Evolutionary conservation across 139 green algal species (phyloP).

Genomic region (Chlorella sp.): DNA sequence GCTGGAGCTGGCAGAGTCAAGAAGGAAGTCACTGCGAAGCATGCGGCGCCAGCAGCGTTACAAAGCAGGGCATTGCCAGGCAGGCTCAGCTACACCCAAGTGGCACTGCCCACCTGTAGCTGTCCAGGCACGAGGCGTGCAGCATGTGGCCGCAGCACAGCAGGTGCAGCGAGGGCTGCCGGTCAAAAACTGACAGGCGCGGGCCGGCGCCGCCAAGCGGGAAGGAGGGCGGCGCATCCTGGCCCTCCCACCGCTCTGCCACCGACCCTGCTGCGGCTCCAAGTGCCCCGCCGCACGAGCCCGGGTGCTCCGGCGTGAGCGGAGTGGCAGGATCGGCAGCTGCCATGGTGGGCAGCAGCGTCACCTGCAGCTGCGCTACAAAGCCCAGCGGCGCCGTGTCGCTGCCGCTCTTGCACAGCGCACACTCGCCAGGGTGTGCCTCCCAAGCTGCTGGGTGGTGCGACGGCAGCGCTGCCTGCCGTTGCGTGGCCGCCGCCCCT

Average conservation of each 20-base stretch:
- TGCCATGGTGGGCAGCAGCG: conserved; percentile 21
- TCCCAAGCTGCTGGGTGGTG: conserved; percentile 8
- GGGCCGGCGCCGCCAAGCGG: neutral
- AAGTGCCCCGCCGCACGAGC: neutral
- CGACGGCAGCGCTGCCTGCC: conserved; percentile 16
- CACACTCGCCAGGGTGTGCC: conserved; percentile 8
- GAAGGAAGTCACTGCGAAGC: no score
- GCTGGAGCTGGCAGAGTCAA: neutral
- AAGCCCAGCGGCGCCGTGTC: conserved; percentile 31
- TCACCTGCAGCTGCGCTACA: conserved; percentile 26
- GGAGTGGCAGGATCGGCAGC: neutral
- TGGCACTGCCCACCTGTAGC: conserved; percentile 10
- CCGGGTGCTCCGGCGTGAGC: neutral
- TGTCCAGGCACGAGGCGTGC: conserved; percentile 28
- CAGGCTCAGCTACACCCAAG: neutral
- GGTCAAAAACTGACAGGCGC: conserved; percentile 15
- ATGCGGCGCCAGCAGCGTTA: neutral
- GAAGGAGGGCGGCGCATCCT: neutral
- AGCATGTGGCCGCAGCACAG: conserved; percentile 43
- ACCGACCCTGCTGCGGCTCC: neutral
- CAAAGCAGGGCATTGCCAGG: no score
- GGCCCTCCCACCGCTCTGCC: no score
- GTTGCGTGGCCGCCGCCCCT: neutral
- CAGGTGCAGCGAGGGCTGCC: conserved; percentile 22
- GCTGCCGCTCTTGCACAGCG: conserved; percentile 28